These are phyloP conservation scores for Solanum raphanifolium DNA, from an alignment of 257 asterid genomes.

Conservation along the genomic window DNA sequence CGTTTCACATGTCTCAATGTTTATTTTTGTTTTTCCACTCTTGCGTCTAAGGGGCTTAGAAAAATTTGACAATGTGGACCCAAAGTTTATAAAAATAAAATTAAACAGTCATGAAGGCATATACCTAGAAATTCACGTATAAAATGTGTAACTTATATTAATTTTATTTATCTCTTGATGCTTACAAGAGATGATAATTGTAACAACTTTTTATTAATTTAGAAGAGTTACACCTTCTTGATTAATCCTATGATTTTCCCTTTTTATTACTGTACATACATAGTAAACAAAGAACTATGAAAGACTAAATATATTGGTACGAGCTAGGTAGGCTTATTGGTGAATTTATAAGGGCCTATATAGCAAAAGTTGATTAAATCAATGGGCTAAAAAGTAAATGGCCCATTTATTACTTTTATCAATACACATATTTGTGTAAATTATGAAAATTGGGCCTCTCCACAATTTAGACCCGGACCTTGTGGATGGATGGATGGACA, in stretches of 20 bases:
- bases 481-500: not conserved
- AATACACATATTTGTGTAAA: not conserved
- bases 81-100: not conserved
- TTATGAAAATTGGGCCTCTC: not conserved
- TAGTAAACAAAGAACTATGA: too few species aligned
- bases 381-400: not conserved
- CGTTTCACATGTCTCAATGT: not conserved
- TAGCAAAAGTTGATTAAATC: not conserved
- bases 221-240: not conserved
- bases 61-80: not conserved
- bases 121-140: not conserved
- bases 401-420: not conserved
- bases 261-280: too few species aligned
- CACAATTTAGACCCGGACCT: not conserved
- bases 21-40: not conserved
- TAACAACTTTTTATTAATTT: not conserved
- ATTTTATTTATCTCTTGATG: not conserved
- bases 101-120: not conserved
- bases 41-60: not conserved
- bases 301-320: too few species aligned
- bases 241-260: not conserved
- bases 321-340: not conserved
- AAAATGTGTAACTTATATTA: not conserved
- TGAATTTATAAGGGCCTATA: too few species aligned
- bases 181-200: too few species aligned